Evolutionary conservation across 768 basidiomycete genomes (phyloP), one percentile per base, ranked within the genome.

Genomic region (Tylopilus felleus): DNA sequence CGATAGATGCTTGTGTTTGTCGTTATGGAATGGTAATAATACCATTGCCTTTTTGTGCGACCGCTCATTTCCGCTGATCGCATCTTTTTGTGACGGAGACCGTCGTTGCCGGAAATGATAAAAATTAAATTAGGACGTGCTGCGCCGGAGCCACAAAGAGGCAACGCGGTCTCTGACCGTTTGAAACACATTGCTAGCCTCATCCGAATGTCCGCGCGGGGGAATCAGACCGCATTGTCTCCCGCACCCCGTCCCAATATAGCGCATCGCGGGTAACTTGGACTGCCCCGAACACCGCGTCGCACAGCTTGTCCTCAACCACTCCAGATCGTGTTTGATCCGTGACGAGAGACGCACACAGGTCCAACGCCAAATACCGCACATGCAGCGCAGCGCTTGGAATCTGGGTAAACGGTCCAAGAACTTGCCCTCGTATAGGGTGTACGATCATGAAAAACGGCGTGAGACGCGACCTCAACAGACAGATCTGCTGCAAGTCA

Each of bases 391-490:
- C 62, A 14, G 71, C 56, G 3, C 53, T 33, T 14, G 82, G 78
- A n/a, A 97, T 72, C 65, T 82, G 88, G 49, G 74, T 69, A 72
- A 85, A 98, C 22, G 95, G 95, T 0, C 95, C 96, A 16, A 74
- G 72, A 29, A 94, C 64, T 51, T 76, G 73, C 9, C 93, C 94
- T 45, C 85, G 87, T 27, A 74, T 73, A n/a, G 90, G 77, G 67
- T 97, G 93, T 10, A 71, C 74, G 42, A 95, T 77, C 63, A 75
- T 77, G 73, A 97, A 98, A 72, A 84, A 97, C 19, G 93, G 93
- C 10, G 79, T 71, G 8, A 96, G 74, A 22, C 86, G 83, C 17
- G 81, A 76, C 54, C 77, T 75, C 45, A 93, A 69, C 42, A 74
- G 63, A 36, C 71, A 44, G 58, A 82, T 66, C n/a, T 74, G 68